Evolutionary conservation across 1,139 yeast genomes (phyloP).

Genomic region (Meyerozyma carpophila): DNA sequence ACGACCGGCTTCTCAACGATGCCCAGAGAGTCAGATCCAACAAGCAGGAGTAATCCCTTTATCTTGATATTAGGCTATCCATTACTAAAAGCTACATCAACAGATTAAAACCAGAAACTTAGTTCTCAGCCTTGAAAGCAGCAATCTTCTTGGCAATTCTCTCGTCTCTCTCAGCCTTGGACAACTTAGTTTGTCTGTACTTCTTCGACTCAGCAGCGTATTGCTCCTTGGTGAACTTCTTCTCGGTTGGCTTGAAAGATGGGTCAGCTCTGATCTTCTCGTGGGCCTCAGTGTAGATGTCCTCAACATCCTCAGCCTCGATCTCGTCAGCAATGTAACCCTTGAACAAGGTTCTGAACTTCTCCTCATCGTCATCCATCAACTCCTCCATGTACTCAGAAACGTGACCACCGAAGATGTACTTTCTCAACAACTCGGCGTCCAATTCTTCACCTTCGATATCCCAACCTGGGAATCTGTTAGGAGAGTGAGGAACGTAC

Average conservation of each 20-base stretch:
- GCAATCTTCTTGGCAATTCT: slow-evolving; percentile 90
- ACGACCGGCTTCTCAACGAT: slow-evolving; percentile 64
- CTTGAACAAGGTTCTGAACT: slow-evolving; percentile 94
- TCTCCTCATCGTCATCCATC: slow-evolving; percentile 99
- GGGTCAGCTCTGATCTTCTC: slow-evolving; percentile 97
- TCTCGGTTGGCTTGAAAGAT: slow-evolving; percentile 79
- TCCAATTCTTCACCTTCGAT: slow-evolving; percentile 97
- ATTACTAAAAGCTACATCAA: not conserved
- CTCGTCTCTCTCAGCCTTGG: slow-evolving; percentile 88
- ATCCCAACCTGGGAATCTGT: slow-evolving; percentile 99
- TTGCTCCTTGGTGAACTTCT: slow-evolving; percentile 96
- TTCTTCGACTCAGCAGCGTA: slow-evolving; percentile 96
- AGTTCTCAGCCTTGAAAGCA: slow-evolving; percentile 60
- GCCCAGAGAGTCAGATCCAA: slow-evolving; percentile 61
- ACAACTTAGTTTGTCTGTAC: slow-evolving; percentile 82
- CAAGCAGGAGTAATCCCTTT: slow-evolving; percentile 11
- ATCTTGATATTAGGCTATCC: not conserved
- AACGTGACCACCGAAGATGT: slow-evolving; percentile 99
- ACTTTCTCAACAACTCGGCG: slow-evolving; percentile 95
- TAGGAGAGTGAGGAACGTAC: slow-evolving; percentile 98
- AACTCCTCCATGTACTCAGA: slow-evolving; percentile 99
- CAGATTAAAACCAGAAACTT: slow-evolving; percentile 13
- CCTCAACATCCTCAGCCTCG: slow-evolving; percentile 97
- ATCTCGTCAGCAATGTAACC: slow-evolving; percentile 95
- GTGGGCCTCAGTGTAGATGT: slow-evolving; percentile 91